Base-by-base conservation (phyloP, 352 stramenopile species). In the Globisporangium sylvaticum region DNA sequence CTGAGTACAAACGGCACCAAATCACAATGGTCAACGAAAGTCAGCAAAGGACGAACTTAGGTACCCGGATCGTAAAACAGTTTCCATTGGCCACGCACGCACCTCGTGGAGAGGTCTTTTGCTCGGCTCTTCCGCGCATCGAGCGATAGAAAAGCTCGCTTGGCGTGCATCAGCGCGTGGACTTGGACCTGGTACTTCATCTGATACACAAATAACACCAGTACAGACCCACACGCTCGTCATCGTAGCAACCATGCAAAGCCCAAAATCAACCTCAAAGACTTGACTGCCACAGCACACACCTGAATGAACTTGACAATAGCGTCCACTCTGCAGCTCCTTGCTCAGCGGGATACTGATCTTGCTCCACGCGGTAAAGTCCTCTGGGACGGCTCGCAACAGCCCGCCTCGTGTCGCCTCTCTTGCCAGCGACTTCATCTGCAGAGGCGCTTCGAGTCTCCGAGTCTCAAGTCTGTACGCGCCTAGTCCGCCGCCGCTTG, bases 331-430 rank as follows among this genome's bases (percentile, higher is more conserved):
- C 42, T 77, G 67, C 0, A 83, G 29, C 8, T 69, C 74, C 39
- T 62, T 46, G 0, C 69, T 70, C 4, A 58, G 15, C 1, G 78
- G 76, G 1, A 83, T 29, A 5, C 31, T 53, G 20, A 86, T 65
- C 48, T 79, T 79, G 29, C 64, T 76, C 78, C 75, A 83, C 12
- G 58, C 62, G 8, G 76, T 77, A 14, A 75, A 71, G n/a, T 68
- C 22, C 1, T 80, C 74, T 14, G 74, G 75, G n/a, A 76, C 60
- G 0, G 65, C 54, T 34, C 74, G 71, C 24, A 86, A 52, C 0
- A 69, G 53, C 0, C 64, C 59, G 4, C 69, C 78, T 50, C 78
- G 62, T 1, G 76, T 82, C 20, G 34, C 52, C 29, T 86, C 78
- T 3, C 71, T 22, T 7, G 69, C 42, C 31, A 81, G 68, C 5